Percentiles rank a stretch among this genome's conserved stretches.
phyloP scores from a whole-genome alignment of 176 grass and related monocot genomes.

The sorghum (Sorghum bicolor) region DNA sequence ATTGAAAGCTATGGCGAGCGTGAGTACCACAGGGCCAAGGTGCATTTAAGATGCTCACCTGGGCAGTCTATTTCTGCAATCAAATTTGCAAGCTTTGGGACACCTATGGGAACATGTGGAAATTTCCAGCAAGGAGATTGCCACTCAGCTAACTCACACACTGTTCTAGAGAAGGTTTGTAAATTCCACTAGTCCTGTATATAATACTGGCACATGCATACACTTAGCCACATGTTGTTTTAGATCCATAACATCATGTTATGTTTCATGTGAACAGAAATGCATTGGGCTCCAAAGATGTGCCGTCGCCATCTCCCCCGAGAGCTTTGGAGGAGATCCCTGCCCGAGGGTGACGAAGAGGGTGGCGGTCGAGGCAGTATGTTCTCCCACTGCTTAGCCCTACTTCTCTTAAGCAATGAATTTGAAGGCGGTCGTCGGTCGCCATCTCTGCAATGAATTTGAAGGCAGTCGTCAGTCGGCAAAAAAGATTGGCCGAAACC shows the following conservation, averaged over 20 bases:
- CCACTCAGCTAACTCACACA: slow-evolving; percentile 69
- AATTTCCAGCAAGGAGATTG: slow-evolving; percentile 85
- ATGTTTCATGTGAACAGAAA: slow-evolving; percentile 48
- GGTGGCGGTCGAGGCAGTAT: slow-evolving; percentile 81
- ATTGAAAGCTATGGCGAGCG: slow-evolving; percentile 62
- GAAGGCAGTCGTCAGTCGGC: neutral
- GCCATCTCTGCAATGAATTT: slow-evolving; percentile 13
- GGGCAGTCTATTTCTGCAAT: slow-evolving; percentile 91
- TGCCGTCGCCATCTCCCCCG: slow-evolving; percentile 55
- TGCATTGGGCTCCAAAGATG: slow-evolving; percentile 87
- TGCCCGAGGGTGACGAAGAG: slow-evolving; percentile 74
- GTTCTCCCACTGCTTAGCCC: slow-evolving; percentile 41
- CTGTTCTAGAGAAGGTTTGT: slow-evolving; percentile 75
- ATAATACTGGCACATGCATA: neutral
- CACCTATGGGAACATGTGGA: slow-evolving; percentile 81
- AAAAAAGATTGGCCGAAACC: neutral
- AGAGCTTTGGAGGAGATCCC: slow-evolving; percentile 64
- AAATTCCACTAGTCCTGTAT: neutral
- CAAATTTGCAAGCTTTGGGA: slow-evolving; percentile 96
- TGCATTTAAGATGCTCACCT: slow-evolving; percentile 70
- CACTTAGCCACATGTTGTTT: neutral
- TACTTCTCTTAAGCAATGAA: slow-evolving; percentile 1
- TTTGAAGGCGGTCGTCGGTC: neutral
- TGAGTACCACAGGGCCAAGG: slow-evolving; percentile 52
- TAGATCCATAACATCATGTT: neutral